Evolutionary conservation across 2,329 filamentous ascomycete species (phyloP), one percentile per base, ranked within the genome.

Genomic region (Fusarium kyushuense): DNA sequence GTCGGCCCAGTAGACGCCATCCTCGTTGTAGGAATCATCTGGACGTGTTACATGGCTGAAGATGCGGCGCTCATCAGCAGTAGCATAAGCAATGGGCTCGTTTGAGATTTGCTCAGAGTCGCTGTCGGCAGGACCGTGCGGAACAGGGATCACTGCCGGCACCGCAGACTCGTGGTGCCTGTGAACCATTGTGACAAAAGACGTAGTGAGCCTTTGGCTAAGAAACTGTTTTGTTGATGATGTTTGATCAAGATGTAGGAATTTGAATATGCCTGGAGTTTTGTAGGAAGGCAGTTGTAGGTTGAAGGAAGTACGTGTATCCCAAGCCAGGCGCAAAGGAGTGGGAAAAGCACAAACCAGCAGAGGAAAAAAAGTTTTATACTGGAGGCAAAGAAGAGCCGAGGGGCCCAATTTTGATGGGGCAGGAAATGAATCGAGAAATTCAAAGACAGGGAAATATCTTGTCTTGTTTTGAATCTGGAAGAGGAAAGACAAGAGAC

Each of bases 1-100:
- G 77, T 97, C 95, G 33, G 94, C 95, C 94, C 94, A 98, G 86
- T 98, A 98, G 70, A 88, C 86, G 64, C 95, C 95, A 21, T 94
- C 88, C 56, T 86, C 80, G 57, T 91, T 92, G 81, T 95, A 97
- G 67, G 89, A 91, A 81, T 98, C 95, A 76, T 96, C 92, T 4
- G 95, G 95, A 56, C 92, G 91, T 58, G 96, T 91, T 59, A 97
- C 83, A 71, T 90, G 88, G 74, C 91, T 86, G 82, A 97, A 97
- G 72, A 89, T 87, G 76, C 83, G 81, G 65, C 81, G 84, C 79
- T 88, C 86, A 51, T 84, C 84, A 49, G 80, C 78, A 58, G 81
- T 82, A 66, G 79, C 80, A 61, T 78, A 77, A 57, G 74, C 70
- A 53, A 78, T 83, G 72, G 80, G 84, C 56, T 84, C 81, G 52